Percentiles rank a stretch among this genome's conserved stretches.
These are phyloP conservation scores for Hortiboletus campestris DNA, from an alignment of 768 basidiomycete species.

Conservation along the genomic window DNA sequence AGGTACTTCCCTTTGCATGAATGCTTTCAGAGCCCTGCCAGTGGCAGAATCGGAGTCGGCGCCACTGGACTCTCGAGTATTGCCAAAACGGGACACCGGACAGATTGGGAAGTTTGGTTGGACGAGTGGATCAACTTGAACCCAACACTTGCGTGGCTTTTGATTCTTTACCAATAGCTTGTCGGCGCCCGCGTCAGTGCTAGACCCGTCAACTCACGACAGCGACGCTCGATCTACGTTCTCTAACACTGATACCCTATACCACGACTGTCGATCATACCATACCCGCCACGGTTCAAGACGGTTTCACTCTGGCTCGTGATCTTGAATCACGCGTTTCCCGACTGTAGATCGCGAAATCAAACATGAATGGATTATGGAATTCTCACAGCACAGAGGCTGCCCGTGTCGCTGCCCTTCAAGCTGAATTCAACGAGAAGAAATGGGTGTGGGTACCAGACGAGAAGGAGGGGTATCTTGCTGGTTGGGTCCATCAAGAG, in stretches of 20 bases:
- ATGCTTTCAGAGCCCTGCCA: no score
- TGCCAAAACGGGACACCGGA: slow-evolving; percentile 16
- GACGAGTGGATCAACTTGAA: not conserved
- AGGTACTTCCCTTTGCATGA: no score
- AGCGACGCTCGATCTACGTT: slow-evolving; percentile 1
- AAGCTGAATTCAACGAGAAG: slow-evolving; percentile 97
- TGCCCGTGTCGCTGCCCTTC: slow-evolving; percentile 81
- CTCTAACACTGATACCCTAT: slow-evolving; percentile 5
- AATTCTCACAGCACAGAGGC: slow-evolving; percentile 63
- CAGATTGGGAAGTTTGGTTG: slow-evolving; percentile 5
- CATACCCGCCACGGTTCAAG: not conserved
- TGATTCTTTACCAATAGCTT: not conserved
- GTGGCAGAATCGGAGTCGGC: no score
- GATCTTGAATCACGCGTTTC: slow-evolving; percentile 13
- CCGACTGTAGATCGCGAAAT: slow-evolving; percentile 1
- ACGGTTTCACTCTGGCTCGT: slow-evolving; percentile 5
- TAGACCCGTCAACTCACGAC: slow-evolving; percentile 1
- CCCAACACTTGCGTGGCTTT: not conserved
- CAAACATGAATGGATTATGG: slow-evolving; percentile 47
- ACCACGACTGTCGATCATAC: slow-evolving; percentile 2
- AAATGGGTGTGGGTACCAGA: slow-evolving; percentile 99
- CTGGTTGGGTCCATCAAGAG: slow-evolving; percentile 90
- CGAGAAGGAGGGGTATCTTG: slow-evolving; percentile 86
- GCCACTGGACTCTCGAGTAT: no score
- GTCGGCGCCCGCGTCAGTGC: not conserved